A percentile compares a stretch with the other conserved stretches of the same genome.
Conservation (phyloP, 768 basidiomycete species). For the Strobilomyces echinocephalus region DNA sequence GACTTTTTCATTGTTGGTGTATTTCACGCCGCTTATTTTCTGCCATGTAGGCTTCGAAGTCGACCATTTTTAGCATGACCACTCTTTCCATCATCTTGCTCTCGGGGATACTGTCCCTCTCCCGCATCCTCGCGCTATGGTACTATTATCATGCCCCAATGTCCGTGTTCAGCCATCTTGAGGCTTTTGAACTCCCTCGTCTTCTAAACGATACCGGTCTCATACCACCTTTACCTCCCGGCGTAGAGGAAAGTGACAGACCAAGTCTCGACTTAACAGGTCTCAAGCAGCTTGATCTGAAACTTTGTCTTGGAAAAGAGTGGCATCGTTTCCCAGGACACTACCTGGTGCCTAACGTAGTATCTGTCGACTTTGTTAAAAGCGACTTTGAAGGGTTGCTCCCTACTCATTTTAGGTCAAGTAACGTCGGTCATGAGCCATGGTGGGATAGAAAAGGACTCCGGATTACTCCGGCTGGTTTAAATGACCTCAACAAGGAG, state of each 20-base stretch:
- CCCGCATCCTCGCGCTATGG: slow-evolving; percentile 77
- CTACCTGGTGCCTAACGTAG: slow-evolving; percentile 78
- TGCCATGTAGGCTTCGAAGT: slow-evolving; percentile 62
- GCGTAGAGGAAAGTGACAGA: slow-evolving; percentile 40
- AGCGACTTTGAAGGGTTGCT: slow-evolving; percentile 88
- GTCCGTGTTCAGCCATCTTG: slow-evolving; percentile 62
- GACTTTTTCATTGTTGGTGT: slow-evolving; percentile 19
- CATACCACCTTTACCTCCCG: slow-evolving; percentile 43
- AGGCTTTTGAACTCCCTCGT: slow-evolving; percentile 74
- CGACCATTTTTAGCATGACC: slow-evolving; percentile 68
- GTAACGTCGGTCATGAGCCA: slow-evolving; percentile 23
- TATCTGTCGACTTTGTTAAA: slow-evolving; percentile 85
- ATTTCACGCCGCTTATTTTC: neutral
- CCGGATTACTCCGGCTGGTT: slow-evolving; percentile 49
- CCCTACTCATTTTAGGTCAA: slow-evolving; percentile 68
- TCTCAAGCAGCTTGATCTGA: slow-evolving; percentile 65
- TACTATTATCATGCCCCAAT: slow-evolving; percentile 91
- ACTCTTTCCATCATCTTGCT: slow-evolving; percentile 68
- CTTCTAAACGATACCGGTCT: slow-evolving; percentile 71
- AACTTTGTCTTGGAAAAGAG: slow-evolving; percentile 86
- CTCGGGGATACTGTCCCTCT: slow-evolving; percentile 65
- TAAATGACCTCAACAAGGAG: slow-evolving; percentile 89
- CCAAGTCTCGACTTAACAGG: slow-evolving; percentile 61
- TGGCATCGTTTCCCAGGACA: slow-evolving; percentile 94
- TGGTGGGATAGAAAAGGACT: slow-evolving; percentile 51